Evolutionary conservation across 106 monocot species (phyloP), one percentile per base, ranked within the genome.

Genomic region (Apostasia shenzhenica): DNA sequence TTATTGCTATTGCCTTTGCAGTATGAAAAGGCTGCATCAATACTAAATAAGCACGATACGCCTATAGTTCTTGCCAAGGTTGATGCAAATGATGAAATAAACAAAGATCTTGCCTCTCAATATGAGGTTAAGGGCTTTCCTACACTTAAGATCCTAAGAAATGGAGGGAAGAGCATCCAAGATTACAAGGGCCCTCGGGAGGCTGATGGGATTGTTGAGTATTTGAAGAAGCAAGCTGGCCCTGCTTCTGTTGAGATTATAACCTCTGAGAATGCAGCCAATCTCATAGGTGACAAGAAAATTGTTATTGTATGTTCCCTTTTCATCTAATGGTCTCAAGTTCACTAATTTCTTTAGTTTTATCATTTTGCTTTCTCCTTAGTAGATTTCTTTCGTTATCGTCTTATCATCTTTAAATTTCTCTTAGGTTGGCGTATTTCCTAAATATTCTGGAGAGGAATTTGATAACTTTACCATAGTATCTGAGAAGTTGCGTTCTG

Each of bases 111-210:
- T 71, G 86, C 87, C 57, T 66, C 82, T 40, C 72, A 82, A 62
- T 87, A 85, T 69, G 89, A 85, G 45, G 71, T 97, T 45, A 64
- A 52, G 10, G 97, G 97, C 44, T 97, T 79, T 62, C 97, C 97
- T 3, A 97, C 92, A 7, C 60, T 97, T 64, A 97, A 97, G 75
- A 92, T 97, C 48, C 55, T 97, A 11, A 92, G 75, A 69, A 86
- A 92, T 74, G 68, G 64, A 67, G 97, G 97, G 10, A 66, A 79
- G 51, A 83, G 5, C 55, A 68, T 92, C 50, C 84, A 82, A 75
- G 97, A 92, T 41, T 97, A 92, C 79, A 92, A 92, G 67, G 97
- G 97, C 71, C 92, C 89, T 26, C 73, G 97, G 54, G 87, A 97
- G 5, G 86, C 89, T 51, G 92, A 89, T 37, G 92, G 92, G 43